Evolutionary conservation across 345 rosid genomes (phyloP).

Genomic region (Citrus hindsii): DNA sequence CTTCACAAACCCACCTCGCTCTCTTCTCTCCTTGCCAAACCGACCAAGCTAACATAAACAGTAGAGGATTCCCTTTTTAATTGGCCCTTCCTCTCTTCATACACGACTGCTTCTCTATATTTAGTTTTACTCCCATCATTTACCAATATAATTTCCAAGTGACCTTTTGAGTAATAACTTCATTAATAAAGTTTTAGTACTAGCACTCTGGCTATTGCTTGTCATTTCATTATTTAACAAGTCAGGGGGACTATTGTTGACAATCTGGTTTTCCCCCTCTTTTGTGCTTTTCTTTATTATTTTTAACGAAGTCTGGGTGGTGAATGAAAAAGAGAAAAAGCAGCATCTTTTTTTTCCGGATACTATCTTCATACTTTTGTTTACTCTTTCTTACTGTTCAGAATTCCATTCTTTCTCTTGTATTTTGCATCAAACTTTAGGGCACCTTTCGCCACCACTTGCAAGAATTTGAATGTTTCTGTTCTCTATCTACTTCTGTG

Average conservation of each 20-base stretch:
- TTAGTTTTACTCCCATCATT: not conserved
- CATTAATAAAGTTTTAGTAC: no score
- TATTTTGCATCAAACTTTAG: not conserved
- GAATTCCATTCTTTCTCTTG: not conserved
- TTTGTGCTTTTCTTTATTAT: not conserved
- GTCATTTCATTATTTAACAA: not conserved
- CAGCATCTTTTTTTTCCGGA: not conserved
- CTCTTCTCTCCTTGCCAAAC: not conserved
- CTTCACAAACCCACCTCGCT: not conserved
- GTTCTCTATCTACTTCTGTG: not conserved
- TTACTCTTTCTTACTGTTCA: not conserved
- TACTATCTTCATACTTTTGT: not conserved
- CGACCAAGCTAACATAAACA: not conserved
- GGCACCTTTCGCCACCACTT: not conserved
- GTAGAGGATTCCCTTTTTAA: not conserved
- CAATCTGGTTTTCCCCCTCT: not conserved
- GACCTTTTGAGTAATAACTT: not conserved
- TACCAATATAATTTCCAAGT: not conserved
- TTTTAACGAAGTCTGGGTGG: not conserved
- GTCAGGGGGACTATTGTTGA: not conserved
- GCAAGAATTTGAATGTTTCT: not conserved
- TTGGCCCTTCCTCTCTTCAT: not conserved
- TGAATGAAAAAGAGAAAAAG: not conserved
- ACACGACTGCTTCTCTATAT: not conserved
- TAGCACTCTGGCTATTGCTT: not conserved